Evolutionary conservation across 169 alveolate species (phyloP).

Genomic region (Besnoitia besnoiti): DNA sequence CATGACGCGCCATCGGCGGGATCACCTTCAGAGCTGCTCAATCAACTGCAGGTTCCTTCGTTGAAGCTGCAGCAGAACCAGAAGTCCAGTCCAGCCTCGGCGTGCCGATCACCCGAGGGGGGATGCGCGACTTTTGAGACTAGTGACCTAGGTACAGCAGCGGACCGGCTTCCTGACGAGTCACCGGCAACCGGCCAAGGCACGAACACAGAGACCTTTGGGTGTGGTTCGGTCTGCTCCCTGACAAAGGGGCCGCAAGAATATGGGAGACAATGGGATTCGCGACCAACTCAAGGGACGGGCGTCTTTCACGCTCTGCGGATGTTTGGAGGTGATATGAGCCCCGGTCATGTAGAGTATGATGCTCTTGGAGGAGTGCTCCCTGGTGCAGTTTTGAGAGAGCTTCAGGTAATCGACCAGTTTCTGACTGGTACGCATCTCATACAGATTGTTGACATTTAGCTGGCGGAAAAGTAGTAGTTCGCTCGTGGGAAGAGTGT

Average conservation of each 20-base stretch:
- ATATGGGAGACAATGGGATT: background rate
- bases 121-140: too few relatives aligned
- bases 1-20: too few relatives aligned
- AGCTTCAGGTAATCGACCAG: background rate
- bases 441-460: too few relatives aligned
- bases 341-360: background rate
- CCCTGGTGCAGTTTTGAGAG: background rate
- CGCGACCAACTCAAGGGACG: background rate
- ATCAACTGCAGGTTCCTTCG: too few relatives aligned
- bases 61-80: background rate
- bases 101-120: background rate
- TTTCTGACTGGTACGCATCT: too few relatives aligned
- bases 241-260: background rate
- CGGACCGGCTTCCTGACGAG: too few relatives aligned
- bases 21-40: too few relatives aligned
- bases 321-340: background rate
- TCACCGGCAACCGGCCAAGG: background rate
- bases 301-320: background rate
- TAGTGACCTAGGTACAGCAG: too few relatives aligned
- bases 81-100: background rate
- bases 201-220: background rate
- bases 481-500: too few relatives aligned
- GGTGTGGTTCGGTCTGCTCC: too few relatives aligned
- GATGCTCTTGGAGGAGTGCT: slow-evolving; percentile 19
- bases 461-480: too few relatives aligned